phyloP scores from a whole-genome alignment of 495 filamentous ascomycete genomes.

The Hypoxylon lenormandii region DNA sequence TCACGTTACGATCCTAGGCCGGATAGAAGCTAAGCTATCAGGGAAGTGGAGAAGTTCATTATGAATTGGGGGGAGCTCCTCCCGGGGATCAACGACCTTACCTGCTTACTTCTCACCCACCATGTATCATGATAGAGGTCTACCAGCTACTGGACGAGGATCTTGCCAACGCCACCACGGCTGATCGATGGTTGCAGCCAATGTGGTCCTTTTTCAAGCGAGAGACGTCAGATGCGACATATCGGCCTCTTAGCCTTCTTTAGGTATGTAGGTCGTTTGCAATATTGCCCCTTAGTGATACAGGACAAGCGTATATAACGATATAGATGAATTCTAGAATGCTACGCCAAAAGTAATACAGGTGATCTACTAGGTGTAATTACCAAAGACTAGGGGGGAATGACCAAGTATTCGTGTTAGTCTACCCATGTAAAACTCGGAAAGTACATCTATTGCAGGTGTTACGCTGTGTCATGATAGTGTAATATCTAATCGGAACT shows the following conservation, averaged over 20 bases:
- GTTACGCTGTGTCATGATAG: too few species aligned
- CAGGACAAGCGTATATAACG: too few species aligned
- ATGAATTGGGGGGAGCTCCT: neutral
- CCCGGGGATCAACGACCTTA: neutral
- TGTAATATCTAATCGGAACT: too few species aligned
- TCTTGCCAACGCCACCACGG: neutral
- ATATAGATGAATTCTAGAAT: neutral
- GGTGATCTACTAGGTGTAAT: too few species aligned
- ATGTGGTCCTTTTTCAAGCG: neutral
- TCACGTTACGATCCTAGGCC: neutral
- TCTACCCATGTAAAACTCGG: too few species aligned
- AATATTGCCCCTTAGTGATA: neutral
- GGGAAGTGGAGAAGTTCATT: neutral
- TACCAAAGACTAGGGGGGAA: too few species aligned
- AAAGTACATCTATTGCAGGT: too few species aligned
- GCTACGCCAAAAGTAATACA: too few species aligned
- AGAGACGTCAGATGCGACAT: neutral
- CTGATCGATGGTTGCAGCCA: neutral
- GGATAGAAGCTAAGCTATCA: neutral
- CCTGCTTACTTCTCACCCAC: neutral
- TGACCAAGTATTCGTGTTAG: too few species aligned
- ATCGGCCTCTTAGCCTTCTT: neutral
- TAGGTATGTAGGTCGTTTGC: neutral
- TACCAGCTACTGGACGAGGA: neutral
- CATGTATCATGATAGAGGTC: neutral